These are phyloP conservation scores for Poa annua DNA, from an alignment of 176 grass and related monocot genomes.

Conservation along the genomic window DNA sequence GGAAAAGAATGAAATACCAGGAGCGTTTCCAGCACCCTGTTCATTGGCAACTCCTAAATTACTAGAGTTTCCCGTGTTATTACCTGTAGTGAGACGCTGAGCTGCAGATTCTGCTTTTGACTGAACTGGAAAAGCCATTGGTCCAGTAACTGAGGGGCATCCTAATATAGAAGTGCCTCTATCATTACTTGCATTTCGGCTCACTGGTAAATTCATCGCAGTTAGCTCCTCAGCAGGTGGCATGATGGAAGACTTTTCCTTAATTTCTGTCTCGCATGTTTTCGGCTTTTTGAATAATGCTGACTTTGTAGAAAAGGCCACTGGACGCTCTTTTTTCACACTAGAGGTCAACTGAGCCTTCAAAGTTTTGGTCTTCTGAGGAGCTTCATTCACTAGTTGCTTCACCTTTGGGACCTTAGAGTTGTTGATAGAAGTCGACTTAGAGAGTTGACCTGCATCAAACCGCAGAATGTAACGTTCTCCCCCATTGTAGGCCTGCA, in stretches of 20 bases:
- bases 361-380: conserved; percentile 61
- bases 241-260: conserved; percentile 44
- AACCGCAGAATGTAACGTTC: conserved; percentile 30
- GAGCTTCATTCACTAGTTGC: conserved; percentile 70
- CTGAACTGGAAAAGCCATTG: conserved; percentile 42
- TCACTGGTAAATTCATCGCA: conserved; percentile 41
- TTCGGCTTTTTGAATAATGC: conserved; percentile 73
- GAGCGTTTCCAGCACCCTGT: conserved; percentile 47
- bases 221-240: conserved; percentile 56
- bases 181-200: conserved; percentile 47
- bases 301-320: conserved; percentile 59
- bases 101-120: conserved; percentile 53
- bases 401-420: conserved; percentile 94
- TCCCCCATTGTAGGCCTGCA: background rate
- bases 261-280: conserved; percentile 52
- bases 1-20: conserved; percentile 43
- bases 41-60: conserved; percentile 48
- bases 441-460: conserved; percentile 67
- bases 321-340: conserved; percentile 57
- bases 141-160: conserved; percentile 43
- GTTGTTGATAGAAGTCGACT: conserved; percentile 82
- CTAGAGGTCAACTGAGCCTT: conserved; percentile 56
- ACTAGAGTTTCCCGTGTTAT: conserved; percentile 41
- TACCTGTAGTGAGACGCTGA: conserved; percentile 43
- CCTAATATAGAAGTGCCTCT: conserved; percentile 66